These are phyloP conservation scores for Solanum dulcamara DNA, from an alignment of 257 asterid genomes.

Conservation along the genomic window DNA sequence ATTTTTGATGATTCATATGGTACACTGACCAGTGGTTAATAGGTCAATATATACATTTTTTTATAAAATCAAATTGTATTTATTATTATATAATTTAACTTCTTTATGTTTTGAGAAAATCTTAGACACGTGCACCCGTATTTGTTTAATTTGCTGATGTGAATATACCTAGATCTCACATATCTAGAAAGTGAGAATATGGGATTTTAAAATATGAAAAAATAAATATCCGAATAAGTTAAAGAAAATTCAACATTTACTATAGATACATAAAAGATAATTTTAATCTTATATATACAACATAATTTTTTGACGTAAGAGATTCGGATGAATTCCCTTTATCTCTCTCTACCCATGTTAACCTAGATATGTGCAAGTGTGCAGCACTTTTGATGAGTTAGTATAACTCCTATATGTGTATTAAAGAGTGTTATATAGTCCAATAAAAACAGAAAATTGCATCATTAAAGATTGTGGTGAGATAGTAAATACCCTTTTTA, in stretches of 20 bases:
- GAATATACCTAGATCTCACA: neutral
- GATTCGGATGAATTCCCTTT: accelerated
- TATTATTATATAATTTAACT: neutral
- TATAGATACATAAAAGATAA: too few relatives aligned
- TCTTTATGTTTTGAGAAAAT: neutral
- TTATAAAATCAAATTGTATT: neutral
- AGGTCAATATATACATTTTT: neutral
- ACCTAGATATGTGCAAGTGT: too few relatives aligned
- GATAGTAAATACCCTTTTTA: neutral
- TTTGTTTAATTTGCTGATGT: neutral
- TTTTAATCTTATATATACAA: too few relatives aligned
- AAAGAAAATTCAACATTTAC: too few relatives aligned
- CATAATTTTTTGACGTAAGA: too few relatives aligned
- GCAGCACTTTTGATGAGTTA: neutral
- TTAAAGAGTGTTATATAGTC: neutral
- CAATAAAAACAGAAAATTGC: neutral
- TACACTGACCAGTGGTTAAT: neutral
- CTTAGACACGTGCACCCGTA: neutral
- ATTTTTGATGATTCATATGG: neutral
- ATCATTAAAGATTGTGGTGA: neutral
- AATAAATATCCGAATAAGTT: too few relatives aligned
- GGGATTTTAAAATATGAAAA: accelerated
- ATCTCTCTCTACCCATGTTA: too few relatives aligned
- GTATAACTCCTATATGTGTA: neutral
- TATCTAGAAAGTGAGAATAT: too few relatives aligned